These are phyloP conservation scores for Spinacia oleracea DNA, from an alignment of 179 eudicot genomes.

Conservation along the genomic window DNA sequence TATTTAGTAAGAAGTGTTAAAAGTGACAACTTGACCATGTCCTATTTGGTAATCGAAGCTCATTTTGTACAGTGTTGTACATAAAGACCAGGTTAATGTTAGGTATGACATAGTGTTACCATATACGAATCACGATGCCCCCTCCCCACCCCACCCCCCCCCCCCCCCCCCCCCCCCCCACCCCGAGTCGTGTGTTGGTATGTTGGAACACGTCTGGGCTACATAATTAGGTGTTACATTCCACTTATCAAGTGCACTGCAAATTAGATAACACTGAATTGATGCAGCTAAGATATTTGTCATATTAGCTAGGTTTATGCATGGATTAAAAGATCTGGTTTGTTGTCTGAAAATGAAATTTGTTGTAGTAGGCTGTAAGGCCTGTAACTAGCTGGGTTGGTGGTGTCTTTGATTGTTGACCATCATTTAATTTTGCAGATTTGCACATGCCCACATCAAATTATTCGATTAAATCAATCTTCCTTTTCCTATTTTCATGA, in stretches of 20 bases:
- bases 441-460: constrained; percentile 21
- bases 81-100: too few species aligned
- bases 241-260: too few species aligned
- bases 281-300: constrained; percentile 6
- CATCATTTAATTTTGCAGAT: constrained; percentile 23
- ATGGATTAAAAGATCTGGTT: constrained; percentile 21
- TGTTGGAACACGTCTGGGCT: too few species aligned
- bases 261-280: background rate
- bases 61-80: too few species aligned
- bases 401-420: constrained; percentile 14
- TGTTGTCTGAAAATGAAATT: constrained; percentile 11
- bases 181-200: too few species aligned
- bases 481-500: constrained; percentile 21
- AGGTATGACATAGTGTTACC: too few species aligned
- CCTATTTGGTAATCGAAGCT: constrained; percentile 6
- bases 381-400: constrained; percentile 10
- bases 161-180: too few species aligned
- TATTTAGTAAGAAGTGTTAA: background rate
- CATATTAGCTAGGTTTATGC: constrained; percentile 6
- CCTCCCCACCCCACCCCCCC: too few species aligned
- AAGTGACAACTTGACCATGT: constrained; percentile 20
- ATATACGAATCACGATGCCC: too few species aligned
- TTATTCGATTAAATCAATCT: constrained; percentile 10
- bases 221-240: too few species aligned
- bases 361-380: background rate